A percentile compares a stretch with the other conserved stretches of the same genome.
phyloP scores from a whole-genome alignment of 371 early-diverging fungal genomes.

The Mortierella sp. region DNA sequence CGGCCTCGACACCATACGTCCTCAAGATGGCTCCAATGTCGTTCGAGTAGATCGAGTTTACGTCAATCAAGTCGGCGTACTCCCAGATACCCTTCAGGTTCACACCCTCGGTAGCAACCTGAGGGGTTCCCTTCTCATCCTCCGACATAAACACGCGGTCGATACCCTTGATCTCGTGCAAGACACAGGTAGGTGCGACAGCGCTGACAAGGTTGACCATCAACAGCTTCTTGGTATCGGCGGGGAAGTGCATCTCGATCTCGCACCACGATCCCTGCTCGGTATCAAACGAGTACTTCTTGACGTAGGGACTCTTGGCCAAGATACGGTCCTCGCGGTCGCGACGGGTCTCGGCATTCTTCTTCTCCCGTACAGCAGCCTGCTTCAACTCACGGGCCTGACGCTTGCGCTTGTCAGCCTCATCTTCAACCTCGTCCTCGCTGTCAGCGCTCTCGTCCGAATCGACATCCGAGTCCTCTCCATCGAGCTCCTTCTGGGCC shows the following conservation, averaged over 20 bases:
- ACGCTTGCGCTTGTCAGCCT: slow-evolving; percentile 60
- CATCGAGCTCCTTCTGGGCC: slow-evolving; percentile 59
- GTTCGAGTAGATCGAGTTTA: slow-evolving; percentile 94
- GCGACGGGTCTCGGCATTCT: slow-evolving; percentile 56
- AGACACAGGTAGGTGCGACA: slow-evolving; percentile 71
- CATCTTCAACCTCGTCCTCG: slow-evolving; percentile 69
- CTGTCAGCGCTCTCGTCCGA: slow-evolving; percentile 65
- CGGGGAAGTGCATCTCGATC: slow-evolving; percentile 85
- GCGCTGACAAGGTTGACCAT: slow-evolving; percentile 85
- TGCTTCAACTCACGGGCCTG: slow-evolving; percentile 52
- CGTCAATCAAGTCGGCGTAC: slow-evolving; percentile 80
- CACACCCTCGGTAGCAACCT: slow-evolving; percentile 91
- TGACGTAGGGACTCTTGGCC: slow-evolving; percentile 65
- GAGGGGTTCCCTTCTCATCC: slow-evolving; percentile 52
- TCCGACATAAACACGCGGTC: slow-evolving; percentile 61
- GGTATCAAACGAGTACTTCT: slow-evolving; percentile 79
- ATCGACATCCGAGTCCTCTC: slow-evolving; percentile 68
- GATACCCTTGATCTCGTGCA: slow-evolving; percentile 92
- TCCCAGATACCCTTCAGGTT: slow-evolving; percentile 95
- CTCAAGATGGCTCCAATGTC: slow-evolving; percentile 95
- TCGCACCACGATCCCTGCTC: slow-evolving; percentile 83
- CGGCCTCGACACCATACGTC: slow-evolving; percentile 99
- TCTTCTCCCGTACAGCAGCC: slow-evolving; percentile 61
- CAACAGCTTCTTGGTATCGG: slow-evolving; percentile 92
- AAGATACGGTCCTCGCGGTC: slow-evolving; percentile 71